Conservation (phyloP, 1,284 basidiomycete genomes). For the Fistulinella cinereoalba region DNA sequence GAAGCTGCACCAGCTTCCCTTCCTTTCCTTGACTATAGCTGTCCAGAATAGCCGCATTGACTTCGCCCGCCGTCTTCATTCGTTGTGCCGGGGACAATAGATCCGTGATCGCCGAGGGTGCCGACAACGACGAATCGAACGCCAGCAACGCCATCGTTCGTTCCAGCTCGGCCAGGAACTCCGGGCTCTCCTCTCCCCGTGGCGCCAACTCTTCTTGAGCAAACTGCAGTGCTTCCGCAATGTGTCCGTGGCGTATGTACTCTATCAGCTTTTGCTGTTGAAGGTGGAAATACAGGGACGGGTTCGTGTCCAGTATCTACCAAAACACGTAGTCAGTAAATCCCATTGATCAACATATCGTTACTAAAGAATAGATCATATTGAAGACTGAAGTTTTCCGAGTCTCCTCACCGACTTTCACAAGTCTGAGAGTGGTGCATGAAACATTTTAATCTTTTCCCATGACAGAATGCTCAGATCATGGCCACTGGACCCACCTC, state of each 20-base stretch:
- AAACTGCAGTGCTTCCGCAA: slow-evolving; percentile 82
- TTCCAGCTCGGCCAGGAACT: slow-evolving; percentile 90
- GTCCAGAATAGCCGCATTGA: slow-evolving; percentile 94
- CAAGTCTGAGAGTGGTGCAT: slow-evolving; percentile 98
- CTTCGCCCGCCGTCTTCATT: slow-evolving; percentile 88
- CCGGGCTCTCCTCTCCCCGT: slow-evolving; percentile 90
- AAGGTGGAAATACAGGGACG: slow-evolving; percentile 85
- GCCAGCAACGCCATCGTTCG: slow-evolving; percentile 94
- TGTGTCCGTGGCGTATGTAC: slow-evolving; percentile 80
- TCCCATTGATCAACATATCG: neutral
- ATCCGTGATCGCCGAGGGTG: slow-evolving; percentile 69
- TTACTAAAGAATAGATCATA: slow-evolving; percentile 54
- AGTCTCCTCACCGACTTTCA: slow-evolving; percentile 70
- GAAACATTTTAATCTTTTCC: slow-evolving; percentile 84
- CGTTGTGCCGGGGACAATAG: slow-evolving; percentile 85
- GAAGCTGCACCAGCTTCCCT: slow-evolving; percentile 84
- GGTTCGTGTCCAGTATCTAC: slow-evolving; percentile 94
- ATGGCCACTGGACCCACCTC: slow-evolving; percentile 67
- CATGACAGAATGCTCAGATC: slow-evolving; percentile 9
- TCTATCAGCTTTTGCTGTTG: slow-evolving; percentile 96
- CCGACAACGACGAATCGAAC: slow-evolving; percentile 69
- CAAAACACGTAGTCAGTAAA: slow-evolving; percentile 18
- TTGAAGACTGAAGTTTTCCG: slow-evolving; percentile 88
- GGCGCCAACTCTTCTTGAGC: slow-evolving; percentile 93
- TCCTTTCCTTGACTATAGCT: slow-evolving; percentile 89